A percentile compares a stretch with the other conserved stretches of the same genome.
Conservation (phyloP, 2,329 filamentous ascomycete species). For the Zalaria sp. region DNA sequence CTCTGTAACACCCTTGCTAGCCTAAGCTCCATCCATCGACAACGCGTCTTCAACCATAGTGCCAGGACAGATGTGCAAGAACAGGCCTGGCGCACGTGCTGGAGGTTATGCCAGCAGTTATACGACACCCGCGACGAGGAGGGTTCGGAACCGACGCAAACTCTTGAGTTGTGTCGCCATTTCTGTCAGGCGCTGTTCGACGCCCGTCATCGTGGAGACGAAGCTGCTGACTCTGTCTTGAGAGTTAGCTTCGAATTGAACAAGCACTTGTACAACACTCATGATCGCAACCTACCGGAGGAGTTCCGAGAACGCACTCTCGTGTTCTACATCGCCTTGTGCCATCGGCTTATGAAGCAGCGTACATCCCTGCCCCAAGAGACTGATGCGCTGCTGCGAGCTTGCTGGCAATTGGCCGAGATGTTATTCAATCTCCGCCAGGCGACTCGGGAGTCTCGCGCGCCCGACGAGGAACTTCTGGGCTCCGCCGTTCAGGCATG, state of each 20-base stretch:
- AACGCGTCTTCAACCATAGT: conserved; percentile 63
- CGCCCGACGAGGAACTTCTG: conserved; percentile 59
- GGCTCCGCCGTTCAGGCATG: conserved; percentile 83
- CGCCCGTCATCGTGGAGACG: conserved; percentile 62
- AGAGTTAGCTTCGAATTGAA: conserved; percentile 90
- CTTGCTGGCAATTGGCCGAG: conserved; percentile 82
- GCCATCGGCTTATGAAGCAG: conserved; percentile 94
- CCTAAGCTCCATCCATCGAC: conserved; percentile 69
- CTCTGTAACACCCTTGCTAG: conserved; percentile 81
- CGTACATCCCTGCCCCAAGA: conserved; percentile 64
- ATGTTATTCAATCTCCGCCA: conserved; percentile 87
- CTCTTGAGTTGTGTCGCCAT: conserved; percentile 75
- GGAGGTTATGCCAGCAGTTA: conserved; percentile 79
- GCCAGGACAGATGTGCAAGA: conserved; percentile 67
- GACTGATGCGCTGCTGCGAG: conserved; percentile 68
- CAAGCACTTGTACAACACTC: conserved; percentile 88
- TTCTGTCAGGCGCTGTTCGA: conserved; percentile 91
- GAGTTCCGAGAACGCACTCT: conserved; percentile 78
- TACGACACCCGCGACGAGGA: conserved; percentile 70
- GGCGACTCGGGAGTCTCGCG: conserved; percentile 58
- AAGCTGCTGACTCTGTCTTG: conserved; percentile 70
- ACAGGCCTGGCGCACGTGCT: conserved; percentile 85
- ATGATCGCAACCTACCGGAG: conserved; percentile 71
- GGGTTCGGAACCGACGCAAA: conserved; percentile 20
- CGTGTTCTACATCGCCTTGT: conserved; percentile 88